These are phyloP conservation scores for Backusella parvicylindrica DNA, from an alignment of 192 early-diverging fungal species.

Conservation along the genomic window DNA sequence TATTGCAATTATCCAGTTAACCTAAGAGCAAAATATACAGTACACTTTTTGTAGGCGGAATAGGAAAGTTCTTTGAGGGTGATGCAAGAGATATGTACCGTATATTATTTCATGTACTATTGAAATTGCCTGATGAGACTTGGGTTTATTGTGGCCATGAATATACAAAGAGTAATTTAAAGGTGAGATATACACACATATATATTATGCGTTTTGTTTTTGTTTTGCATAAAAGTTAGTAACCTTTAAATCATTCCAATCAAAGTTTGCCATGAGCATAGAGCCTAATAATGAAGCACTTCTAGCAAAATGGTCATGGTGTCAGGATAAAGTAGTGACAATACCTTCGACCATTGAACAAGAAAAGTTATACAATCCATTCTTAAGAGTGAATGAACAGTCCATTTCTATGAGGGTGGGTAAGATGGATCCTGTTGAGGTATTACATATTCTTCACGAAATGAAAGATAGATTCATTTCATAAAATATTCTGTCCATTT, in stretches of 20 bases:
- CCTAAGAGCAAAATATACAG: constrained; percentile 5
- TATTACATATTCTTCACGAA: constrained; percentile 73
- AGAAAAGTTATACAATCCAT: constrained; percentile 84
- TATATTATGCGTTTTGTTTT: too few relatives aligned
- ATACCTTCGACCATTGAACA: constrained; percentile 91
- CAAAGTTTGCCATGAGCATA: constrained; percentile 68
- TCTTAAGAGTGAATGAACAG: constrained; percentile 76
- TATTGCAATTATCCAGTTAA: neutral
- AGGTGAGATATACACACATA: constrained; percentile 16
- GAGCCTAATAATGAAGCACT: constrained; percentile 79
- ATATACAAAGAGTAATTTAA: constrained; percentile 50
- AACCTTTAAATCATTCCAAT: neutral
- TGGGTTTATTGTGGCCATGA: constrained; percentile 62
- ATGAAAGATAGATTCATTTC: constrained; percentile 61
- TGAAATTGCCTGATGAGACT: constrained; percentile 55
- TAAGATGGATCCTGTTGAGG: constrained; percentile 63
- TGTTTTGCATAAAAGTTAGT: neutral
- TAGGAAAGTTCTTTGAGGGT: constrained; percentile 56
- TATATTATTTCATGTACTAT: constrained; percentile 49
- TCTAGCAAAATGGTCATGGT: constrained; percentile 61
- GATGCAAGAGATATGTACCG: constrained; percentile 60
- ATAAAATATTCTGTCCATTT: neutral
- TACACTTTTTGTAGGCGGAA: constrained; percentile 53
- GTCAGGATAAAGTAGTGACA: constrained; percentile 38
- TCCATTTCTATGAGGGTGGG: constrained; percentile 53